phyloP scores from a whole-genome alignment of 2,329 filamentous ascomycete species.

The Emergomyces pasteurianus region DNA sequence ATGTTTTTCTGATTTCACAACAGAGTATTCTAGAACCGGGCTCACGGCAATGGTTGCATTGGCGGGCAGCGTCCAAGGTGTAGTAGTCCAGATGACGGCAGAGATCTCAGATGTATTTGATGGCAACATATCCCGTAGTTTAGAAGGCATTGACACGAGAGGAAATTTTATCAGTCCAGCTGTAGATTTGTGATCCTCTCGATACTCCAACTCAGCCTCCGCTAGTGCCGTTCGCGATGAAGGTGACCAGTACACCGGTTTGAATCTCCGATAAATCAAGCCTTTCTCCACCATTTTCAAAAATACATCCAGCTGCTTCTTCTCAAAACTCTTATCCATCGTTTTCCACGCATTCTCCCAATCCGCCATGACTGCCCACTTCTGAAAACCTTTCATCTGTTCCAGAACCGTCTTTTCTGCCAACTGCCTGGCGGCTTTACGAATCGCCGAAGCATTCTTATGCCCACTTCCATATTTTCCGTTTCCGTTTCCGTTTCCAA shows the following conservation, averaged over 20 bases:
- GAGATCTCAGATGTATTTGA: slow-evolving; percentile 44
- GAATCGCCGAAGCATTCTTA: slow-evolving; percentile 36
- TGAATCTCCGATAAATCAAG: slow-evolving; percentile 49
- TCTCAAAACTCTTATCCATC: slow-evolving; percentile 50
- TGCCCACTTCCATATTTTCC: no score
- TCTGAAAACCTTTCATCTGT: slow-evolving; percentile 48
- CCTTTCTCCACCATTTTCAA: slow-evolving; percentile 50
- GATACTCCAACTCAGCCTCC: slow-evolving; percentile 54
- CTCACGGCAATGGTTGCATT: slow-evolving; percentile 83
- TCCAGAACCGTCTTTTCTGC: slow-evolving; percentile 44
- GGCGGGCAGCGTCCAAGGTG: slow-evolving; percentile 90
- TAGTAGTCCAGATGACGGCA: slow-evolving; percentile 97
- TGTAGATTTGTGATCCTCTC: slow-evolving; percentile 47
- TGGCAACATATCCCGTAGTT: slow-evolving; percentile 29
- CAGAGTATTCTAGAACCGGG: slow-evolving; percentile 57
- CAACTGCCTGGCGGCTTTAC: slow-evolving; percentile 43
- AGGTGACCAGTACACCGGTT: slow-evolving; percentile 56
- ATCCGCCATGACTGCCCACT: slow-evolving; percentile 53
- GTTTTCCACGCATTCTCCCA: slow-evolving; percentile 53
- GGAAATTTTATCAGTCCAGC: slow-evolving; percentile 65
- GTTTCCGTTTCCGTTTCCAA: slow-evolving; percentile 15
- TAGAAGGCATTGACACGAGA: slow-evolving; percentile 38
- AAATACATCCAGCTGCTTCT: slow-evolving; percentile 48
- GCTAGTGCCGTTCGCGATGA: slow-evolving; percentile 53
- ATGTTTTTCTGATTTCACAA: slow-evolving; percentile 47